Percentiles rank a stretch among this genome's conserved stretches.
Evolutionary conservation across 352 stramenopile genomes (phyloP).

Genomic region (Phytophthora cajani): DNA sequence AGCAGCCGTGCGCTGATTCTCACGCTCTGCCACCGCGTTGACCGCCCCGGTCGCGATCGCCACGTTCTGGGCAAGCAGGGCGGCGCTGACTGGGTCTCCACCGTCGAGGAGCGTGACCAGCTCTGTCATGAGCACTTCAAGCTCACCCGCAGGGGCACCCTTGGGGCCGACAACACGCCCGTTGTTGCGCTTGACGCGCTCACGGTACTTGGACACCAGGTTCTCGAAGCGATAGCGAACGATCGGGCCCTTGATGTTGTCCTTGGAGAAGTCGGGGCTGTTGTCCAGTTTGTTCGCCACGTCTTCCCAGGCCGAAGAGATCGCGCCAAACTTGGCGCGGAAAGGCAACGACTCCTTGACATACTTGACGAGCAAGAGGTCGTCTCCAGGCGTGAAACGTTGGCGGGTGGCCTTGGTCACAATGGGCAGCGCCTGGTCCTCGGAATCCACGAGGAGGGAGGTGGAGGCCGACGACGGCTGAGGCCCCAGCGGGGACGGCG

Average conservation of each 20-base stretch:
- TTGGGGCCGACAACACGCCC: constrained; percentile 35
- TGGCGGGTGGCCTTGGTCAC: constrained; percentile 28
- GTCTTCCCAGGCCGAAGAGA: constrained; percentile 42
- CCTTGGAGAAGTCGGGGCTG: constrained; percentile 36
- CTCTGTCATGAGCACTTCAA: constrained; percentile 46
- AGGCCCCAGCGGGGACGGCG: constrained; percentile 25
- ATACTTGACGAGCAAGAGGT: constrained; percentile 35
- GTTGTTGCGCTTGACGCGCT: constrained; percentile 40
- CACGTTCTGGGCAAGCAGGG: constrained; percentile 35
- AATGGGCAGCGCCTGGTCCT: constrained; percentile 28
- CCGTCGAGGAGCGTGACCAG: constrained; percentile 37
- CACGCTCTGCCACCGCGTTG: constrained; percentile 2
- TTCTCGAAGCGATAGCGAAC: constrained; percentile 50
- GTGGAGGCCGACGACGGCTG: constrained; percentile 28
- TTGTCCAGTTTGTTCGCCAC: constrained; percentile 37
- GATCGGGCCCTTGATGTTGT: constrained; percentile 40
- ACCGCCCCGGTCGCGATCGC: constrained; percentile 24
- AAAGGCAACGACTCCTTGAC: constrained; percentile 43
- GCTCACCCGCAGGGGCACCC: constrained; percentile 34
- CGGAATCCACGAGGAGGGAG: constrained; percentile 26
- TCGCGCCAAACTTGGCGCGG: constrained; percentile 42
- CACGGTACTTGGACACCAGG: constrained; percentile 39
- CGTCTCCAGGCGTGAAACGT: constrained; percentile 40
- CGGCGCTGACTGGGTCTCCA: constrained; percentile 32
- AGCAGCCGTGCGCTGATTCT: constrained; percentile 6